phyloP scores from a whole-genome alignment of 768 basidiomycete species.

The Suillus sp. region DNA sequence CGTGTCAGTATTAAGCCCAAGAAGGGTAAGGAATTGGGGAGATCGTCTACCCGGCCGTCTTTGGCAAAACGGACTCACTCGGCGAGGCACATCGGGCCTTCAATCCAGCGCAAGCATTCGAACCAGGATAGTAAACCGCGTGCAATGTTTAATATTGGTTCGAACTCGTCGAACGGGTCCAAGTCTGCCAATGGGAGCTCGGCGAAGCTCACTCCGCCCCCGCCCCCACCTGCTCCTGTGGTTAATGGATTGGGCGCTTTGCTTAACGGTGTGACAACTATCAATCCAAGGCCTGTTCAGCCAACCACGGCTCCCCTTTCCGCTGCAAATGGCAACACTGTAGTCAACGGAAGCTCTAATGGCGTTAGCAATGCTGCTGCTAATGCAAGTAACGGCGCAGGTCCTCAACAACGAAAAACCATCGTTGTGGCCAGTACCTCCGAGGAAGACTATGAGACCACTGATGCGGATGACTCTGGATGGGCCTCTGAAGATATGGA shows the following conservation, averaged over 20 bases:
- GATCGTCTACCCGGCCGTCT: constrained; percentile 29
- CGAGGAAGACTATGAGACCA: constrained; percentile 52
- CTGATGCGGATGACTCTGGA: constrained; percentile 57
- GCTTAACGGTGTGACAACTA: constrained; percentile 7
- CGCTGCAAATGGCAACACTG: constrained; percentile 16
- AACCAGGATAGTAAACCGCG: constrained; percentile 23
- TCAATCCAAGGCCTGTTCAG: constrained; percentile 8
- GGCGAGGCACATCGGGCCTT: constrained; percentile 30
- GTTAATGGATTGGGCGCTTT: constrained; percentile 17
- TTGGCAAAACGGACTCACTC: constrained; percentile 31
- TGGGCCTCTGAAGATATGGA: constrained; percentile 65
- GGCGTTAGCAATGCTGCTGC: constrained; percentile 20
- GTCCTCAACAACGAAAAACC: constrained; percentile 38
- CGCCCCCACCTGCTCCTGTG: constrained; percentile 23
- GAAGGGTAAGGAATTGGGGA: constrained; percentile 36
- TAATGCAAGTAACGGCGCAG: constrained; percentile 20
- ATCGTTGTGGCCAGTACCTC: constrained; percentile 52
- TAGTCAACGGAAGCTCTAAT: constrained; percentile 17
- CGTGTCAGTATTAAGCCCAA: constrained; percentile 25
- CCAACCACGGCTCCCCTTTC: background rate
- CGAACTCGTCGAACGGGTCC: constrained; percentile 55
- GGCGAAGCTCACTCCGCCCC: constrained; percentile 17
- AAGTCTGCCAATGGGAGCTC: constrained; percentile 27
- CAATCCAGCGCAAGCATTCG: constrained; percentile 31
- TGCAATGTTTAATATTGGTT: constrained; percentile 59